Evolutionary conservation across 1,284 basidiomycete genomes (phyloP).

Genomic region (Kalmanozyma brasiliensis): DNA sequence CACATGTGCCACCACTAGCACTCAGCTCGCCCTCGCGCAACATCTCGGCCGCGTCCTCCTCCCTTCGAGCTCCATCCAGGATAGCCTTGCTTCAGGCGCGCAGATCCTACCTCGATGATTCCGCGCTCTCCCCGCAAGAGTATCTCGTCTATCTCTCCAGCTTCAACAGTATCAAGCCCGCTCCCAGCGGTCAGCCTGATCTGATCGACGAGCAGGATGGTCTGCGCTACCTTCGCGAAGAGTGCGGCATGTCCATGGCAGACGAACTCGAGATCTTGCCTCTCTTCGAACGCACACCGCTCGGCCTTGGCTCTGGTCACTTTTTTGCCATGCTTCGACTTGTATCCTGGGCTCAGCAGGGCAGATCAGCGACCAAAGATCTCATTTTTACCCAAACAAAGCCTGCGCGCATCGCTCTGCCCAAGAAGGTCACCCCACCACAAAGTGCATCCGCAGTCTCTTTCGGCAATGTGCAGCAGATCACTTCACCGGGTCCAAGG

Average conservation of each 20-base stretch:
- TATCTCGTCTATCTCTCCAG: conserved; percentile 57
- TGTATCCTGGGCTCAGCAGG: conserved; percentile 64
- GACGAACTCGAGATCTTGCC: conserved; percentile 67
- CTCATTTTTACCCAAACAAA: conserved; percentile 63
- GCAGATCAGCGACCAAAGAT: conserved; percentile 40
- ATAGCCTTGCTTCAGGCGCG: conserved; percentile 26
- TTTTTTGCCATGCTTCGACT: conserved; percentile 66
- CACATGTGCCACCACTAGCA: conserved; percentile 12
- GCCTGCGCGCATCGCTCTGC: conserved; percentile 42
- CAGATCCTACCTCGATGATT: conserved; percentile 55
- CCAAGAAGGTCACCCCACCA: conserved; percentile 27
- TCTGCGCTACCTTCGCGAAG: conserved; percentile 60
- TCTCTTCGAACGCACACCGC: conserved; percentile 63
- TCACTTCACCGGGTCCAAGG: conserved; percentile 31
- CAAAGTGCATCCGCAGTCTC: conserved; percentile 41
- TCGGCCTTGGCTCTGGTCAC: conserved; percentile 62
- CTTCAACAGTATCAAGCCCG: conserved; percentile 56
- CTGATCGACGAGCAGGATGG: conserved; percentile 64
- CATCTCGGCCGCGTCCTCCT: conserved; percentile 23
- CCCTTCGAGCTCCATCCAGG: conserved; percentile 25
- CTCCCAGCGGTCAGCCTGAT: conserved; percentile 59
- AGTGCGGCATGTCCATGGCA: conserved; percentile 58
- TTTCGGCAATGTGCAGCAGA: conserved; percentile 31
- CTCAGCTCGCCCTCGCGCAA: conserved; percentile 33
- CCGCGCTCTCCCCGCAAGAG: conserved; percentile 66